Base-by-base conservation (phyloP, 2,329 filamentous ascomycete genomes). In the Monosporascus sp. region DNA sequence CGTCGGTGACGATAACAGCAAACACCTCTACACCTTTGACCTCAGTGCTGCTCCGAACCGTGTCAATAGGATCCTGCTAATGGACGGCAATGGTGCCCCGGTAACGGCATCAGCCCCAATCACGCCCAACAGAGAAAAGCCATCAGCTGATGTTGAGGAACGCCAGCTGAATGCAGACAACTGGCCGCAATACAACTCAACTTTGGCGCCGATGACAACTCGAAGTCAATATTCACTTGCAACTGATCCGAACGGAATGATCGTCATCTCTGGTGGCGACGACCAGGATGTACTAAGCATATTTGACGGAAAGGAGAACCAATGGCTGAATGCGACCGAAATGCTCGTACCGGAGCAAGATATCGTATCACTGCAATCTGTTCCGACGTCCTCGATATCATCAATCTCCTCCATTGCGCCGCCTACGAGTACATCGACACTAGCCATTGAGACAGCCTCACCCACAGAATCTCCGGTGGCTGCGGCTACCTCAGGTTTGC, bases 111-210 rank as follows among this genome's bases (percentile, higher is more conserved):
- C 80, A 6, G 65, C 68, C 14, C 72, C 79, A 1, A 65, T 79
- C n/a, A 53, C 53, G 46, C 54, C 60, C n/a, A 52, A 44, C 72
- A 72, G 48, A 69, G 67, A 56, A 63, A 63, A 54, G 31, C 18
- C 44, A 47, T 43, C 63, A 60, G 24, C 58, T 57, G 39, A 59
- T 57, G 25, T 55, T 37, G 47, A 56, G 50, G 55, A 59, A 52
- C 70, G 80, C 57, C 73, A 77, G 17, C 69, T 89, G 31, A 84
- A 82, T 1, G 66, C 85, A 25, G 73, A 72, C 22, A 75, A 84
- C 62, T 95, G 90, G 83, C 91, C 92, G 2, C 64, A 76, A 3
- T 97, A 97, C 70, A 92, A 97, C 70, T 78, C 74, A 50, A 87
- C 85, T 1, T 70, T 85, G 43, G 92, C 88, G 0, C 88, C 92